Percentiles rank a stretch among this genome's conserved stretches.
Conservation (phyloP, 2,329 filamentous ascomycete genomes). For the Penicillium sp. region DNA sequence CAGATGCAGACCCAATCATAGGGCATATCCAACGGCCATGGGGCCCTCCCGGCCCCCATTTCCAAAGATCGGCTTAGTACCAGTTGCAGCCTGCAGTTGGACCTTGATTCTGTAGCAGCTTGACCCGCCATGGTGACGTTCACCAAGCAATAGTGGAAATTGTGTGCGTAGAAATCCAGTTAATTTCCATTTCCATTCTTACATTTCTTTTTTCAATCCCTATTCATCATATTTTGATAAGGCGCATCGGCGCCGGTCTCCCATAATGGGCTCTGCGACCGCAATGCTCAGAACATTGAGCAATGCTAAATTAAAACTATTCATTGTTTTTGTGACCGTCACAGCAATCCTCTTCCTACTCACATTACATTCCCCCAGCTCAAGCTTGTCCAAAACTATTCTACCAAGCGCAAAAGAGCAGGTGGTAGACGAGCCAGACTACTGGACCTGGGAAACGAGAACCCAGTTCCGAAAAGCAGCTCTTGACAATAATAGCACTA, state of each 20-base stretch:
- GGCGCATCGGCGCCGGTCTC: not conserved
- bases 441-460: constrained; percentile 26
- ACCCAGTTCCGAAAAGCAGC: constrained; percentile 14
- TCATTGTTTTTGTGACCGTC: not conserved
- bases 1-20: not conserved
- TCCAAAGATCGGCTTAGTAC: not conserved
- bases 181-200: not conserved
- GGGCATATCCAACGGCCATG: not conserved
- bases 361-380: not conserved
- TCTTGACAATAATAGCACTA: not conserved
- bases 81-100: not conserved
- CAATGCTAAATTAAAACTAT: constrained; percentile 7
- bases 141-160: not conserved
- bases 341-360: constrained; percentile 5
- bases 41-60: not conserved
- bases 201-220: not conserved
- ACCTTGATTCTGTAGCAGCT: not conserved
- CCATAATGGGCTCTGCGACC: constrained; percentile 1
- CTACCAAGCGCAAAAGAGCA: not conserved
- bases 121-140: constrained; percentile 11
- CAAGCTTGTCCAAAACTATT: not conserved
- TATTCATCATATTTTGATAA: not conserved
- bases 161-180: no score
- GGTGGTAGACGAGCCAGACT: constrained; percentile 7
- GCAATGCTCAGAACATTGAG: not conserved